Evolutionary conservation across 2,329 filamentous ascomycete genomes (phyloP), one percentile per base, ranked within the genome.

Genomic region (Penicillium hesseltinei): DNA sequence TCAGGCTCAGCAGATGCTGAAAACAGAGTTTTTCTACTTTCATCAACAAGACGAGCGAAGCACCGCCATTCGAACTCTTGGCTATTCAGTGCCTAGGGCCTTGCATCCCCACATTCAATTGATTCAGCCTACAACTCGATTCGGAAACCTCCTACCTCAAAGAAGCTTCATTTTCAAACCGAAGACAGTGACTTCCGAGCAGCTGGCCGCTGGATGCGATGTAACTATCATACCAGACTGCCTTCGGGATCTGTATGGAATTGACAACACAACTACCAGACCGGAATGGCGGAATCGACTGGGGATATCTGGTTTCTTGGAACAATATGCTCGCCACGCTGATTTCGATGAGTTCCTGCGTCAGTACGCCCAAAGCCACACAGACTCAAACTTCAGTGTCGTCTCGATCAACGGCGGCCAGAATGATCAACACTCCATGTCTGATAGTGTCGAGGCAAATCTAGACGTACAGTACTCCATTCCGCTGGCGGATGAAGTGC

Each of bases 111-210:
- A 84, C 64, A 78, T 89, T 56, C 82, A 84, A 57, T 78, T 88
- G 67, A 83, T 89, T 48, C 84, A 88, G 69, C 86, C 86, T 1
- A 88, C 86, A 0, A 88, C 84, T 4, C 78, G 82, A 39, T 89
- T 88, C 57, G 82, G 82, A 19, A 75, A 80, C 54, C 76, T 82
- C 23, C 71, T 69, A 31, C 63, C 79, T 2, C 78, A 82, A 56
- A 68, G 64, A 44, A 76, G 69, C 27, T 71, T 76, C 13, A 56
- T 71, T 21, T 53, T 64, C 7, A 29, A 62, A 35, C 57, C 61
- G 1, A 56, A 60, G 2, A 36, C 51, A 17, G 59, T 60, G 2
- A 65, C 51, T 0, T 25, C 54, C 9, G 62, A 62, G 38, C 65
- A 67, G 21, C 40, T 69, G 13, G 65, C 65, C 29, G 69, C 67